A percentile compares a stretch with the other conserved stretches of the same genome.
Conservation (phyloP, 2,329 filamentous ascomycete species). For the Epicoccum sorghinum region DNA sequence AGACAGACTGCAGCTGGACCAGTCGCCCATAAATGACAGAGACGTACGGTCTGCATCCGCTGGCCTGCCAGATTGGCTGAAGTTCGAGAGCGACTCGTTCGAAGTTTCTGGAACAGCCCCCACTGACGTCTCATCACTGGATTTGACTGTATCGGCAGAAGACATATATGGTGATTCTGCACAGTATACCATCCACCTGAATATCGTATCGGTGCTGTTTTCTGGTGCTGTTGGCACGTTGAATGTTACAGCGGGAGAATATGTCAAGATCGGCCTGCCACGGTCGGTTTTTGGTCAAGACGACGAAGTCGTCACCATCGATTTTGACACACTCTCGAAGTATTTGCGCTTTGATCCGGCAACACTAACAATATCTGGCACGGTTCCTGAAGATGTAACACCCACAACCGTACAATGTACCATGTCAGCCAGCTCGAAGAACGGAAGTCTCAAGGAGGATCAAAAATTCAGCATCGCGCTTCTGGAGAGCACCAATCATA, state of each 20-base stretch:
- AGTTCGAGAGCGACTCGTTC: slow-evolving; percentile 67
- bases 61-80: slow-evolving; percentile 71
- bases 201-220: slow-evolving; percentile 52
- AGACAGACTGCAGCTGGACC: slow-evolving; percentile 45
- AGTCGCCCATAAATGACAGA: slow-evolving; percentile 51
- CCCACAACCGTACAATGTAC: slow-evolving; percentile 51
- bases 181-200: slow-evolving; percentile 60
- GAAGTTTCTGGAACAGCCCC: slow-evolving; percentile 69
- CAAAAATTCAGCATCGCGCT: slow-evolving; percentile 54
- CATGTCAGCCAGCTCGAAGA: slow-evolving; percentile 49
- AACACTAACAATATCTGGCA: slow-evolving; percentile 55
- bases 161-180: slow-evolving; percentile 67
- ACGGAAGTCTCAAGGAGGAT: slow-evolving; percentile 43
- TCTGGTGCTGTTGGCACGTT: slow-evolving; percentile 51
- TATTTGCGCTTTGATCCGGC: slow-evolving; percentile 59
- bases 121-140: slow-evolving; percentile 62
- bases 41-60: slow-evolving; percentile 61
- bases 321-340: slow-evolving; percentile 50
- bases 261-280: slow-evolving; percentile 57
- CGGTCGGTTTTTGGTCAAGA: slow-evolving; percentile 49
- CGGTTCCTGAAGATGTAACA: slow-evolving; percentile 51
- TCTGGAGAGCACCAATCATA: slow-evolving; percentile 10
- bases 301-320: slow-evolving; percentile 51
- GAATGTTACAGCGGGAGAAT: slow-evolving; percentile 56
- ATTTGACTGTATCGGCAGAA: slow-evolving; percentile 65